phyloP scores from a whole-genome alignment of 371 early-diverging fungal species.

The Zopfochytrium polystomum region DNA sequence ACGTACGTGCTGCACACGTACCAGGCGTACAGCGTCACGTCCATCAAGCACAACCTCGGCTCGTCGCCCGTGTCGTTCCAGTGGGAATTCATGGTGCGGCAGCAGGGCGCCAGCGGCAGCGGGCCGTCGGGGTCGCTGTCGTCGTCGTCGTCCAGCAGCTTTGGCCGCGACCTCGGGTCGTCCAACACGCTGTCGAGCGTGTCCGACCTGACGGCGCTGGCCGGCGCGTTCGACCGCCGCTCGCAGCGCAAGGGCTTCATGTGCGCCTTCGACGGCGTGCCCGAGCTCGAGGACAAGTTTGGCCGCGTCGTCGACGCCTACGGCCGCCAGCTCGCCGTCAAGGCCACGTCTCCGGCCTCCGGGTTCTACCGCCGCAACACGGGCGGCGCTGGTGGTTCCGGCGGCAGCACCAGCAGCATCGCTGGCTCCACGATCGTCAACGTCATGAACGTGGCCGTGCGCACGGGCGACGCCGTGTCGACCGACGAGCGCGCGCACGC shows the following conservation, averaged over 20 bases:
- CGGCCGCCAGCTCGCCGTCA: constrained; percentile 15
- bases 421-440: constrained; percentile 46
- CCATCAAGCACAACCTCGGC: constrained; percentile 39
- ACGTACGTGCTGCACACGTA: constrained; percentile 91
- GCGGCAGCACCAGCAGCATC: neutral
- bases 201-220: constrained; percentile 23
- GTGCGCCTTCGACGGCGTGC: constrained; percentile 52
- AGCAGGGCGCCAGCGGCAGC: constrained; percentile 2
- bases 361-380: neutral
- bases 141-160: no score
- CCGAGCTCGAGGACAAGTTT: constrained; percentile 46
- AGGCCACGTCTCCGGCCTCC: constrained; percentile 2
- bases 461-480: constrained; percentile 61
- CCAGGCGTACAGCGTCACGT: constrained; percentile 82
- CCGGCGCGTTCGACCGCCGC: constrained; percentile 14
- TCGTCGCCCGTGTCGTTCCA: constrained; percentile 32
- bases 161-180: neutral
- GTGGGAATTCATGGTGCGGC: constrained; percentile 51
- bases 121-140: neutral
- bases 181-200: constrained; percentile 17
- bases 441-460: constrained; percentile 78
- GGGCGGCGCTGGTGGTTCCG: neutral
- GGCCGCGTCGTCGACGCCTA: constrained; percentile 56
- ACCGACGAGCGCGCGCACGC: constrained; percentile 52
- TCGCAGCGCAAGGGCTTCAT: constrained; percentile 55